Evolutionary conservation across 2,329 filamentous ascomycete species (phyloP).

Genomic region (Fusarium falciforme): DNA sequence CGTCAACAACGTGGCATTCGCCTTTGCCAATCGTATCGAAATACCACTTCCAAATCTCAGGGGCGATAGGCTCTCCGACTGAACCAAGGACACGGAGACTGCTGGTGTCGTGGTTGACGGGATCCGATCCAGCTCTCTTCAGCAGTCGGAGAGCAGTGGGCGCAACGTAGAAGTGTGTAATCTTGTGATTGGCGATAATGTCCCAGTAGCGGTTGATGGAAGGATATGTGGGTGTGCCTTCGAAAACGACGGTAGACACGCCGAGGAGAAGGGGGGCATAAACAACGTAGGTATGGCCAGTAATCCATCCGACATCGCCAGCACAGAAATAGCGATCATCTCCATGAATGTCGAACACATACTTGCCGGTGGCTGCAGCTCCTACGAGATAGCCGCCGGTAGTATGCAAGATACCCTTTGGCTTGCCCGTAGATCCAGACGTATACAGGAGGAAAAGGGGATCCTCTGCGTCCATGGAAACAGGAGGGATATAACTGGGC

Average conservation of each 20-base stretch:
- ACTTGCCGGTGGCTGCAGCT: constrained; percentile 90
- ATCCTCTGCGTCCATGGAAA: constrained; percentile 88
- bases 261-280: constrained; percentile 91
- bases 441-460: constrained; percentile 95
- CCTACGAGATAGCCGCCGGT: constrained; percentile 90
- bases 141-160: constrained; percentile 88
- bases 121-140: constrained; percentile 90
- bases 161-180: constrained; percentile 96
- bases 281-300: constrained; percentile 94
- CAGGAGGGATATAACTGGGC: constrained; percentile 86
- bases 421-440: constrained; percentile 93
- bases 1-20: constrained; percentile 89
- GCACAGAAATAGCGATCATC: constrained; percentile 92
- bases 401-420: constrained; percentile 96
- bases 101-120: constrained; percentile 80
- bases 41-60: constrained; percentile 99
- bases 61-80: constrained; percentile 95
- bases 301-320: constrained; percentile 97
- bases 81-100: constrained; percentile 87
- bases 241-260: constrained; percentile 91
- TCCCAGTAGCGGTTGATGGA: constrained; percentile 97
- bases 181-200: constrained; percentile 87
- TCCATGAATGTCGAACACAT: constrained; percentile 95
- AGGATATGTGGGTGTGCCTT: constrained; percentile 93
- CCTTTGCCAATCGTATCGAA: constrained; percentile 90